phyloP scores from a whole-genome alignment of 192 early-diverging fungal genomes.

The Coemansia sp. region DNA sequence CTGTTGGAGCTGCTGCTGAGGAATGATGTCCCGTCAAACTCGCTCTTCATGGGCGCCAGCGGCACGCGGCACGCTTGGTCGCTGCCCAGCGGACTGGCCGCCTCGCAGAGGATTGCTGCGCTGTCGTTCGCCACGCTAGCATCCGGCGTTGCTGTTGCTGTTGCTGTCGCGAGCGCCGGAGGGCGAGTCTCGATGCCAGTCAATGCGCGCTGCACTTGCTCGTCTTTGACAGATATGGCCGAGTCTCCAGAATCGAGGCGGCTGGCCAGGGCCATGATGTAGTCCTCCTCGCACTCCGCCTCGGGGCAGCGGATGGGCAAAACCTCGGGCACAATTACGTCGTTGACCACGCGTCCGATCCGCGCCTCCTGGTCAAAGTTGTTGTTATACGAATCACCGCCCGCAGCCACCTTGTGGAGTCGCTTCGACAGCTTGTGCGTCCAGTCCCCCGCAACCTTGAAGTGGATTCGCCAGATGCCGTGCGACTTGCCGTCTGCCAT shows the following conservation, averaged over 20 bases:
- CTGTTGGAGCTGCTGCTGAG: slow-evolving; percentile 40
- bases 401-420: slow-evolving; percentile 55
- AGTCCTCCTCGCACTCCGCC: slow-evolving; percentile 29
- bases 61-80: slow-evolving; percentile 23
- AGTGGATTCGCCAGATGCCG: slow-evolving; percentile 67
- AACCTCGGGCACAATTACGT: slow-evolving; percentile 37
- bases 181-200: not conserved
- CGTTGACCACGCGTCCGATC: slow-evolving; percentile 49
- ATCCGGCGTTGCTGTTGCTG: not conserved
- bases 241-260: slow-evolving; percentile 43
- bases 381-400: slow-evolving; percentile 48
- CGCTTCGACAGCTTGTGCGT: slow-evolving; percentile 67
- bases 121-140: slow-evolving; percentile 1
- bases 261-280: slow-evolving; percentile 47
- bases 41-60: slow-evolving; percentile 38
- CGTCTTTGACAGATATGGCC: slow-evolving; percentile 20
- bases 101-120: slow-evolving; percentile 9
- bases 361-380: slow-evolving; percentile 54
- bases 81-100: slow-evolving; percentile 31
- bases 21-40: slow-evolving; percentile 35
- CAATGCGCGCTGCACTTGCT: not conserved
- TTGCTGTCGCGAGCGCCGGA: not conserved
- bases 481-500: slow-evolving; percentile 52
- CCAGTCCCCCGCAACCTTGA: slow-evolving; percentile 79
- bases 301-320: slow-evolving; percentile 35